Evolutionary conservation across 1,139 yeast species (phyloP).

Genomic region (Sugiyamaella xylanicola): DNA sequence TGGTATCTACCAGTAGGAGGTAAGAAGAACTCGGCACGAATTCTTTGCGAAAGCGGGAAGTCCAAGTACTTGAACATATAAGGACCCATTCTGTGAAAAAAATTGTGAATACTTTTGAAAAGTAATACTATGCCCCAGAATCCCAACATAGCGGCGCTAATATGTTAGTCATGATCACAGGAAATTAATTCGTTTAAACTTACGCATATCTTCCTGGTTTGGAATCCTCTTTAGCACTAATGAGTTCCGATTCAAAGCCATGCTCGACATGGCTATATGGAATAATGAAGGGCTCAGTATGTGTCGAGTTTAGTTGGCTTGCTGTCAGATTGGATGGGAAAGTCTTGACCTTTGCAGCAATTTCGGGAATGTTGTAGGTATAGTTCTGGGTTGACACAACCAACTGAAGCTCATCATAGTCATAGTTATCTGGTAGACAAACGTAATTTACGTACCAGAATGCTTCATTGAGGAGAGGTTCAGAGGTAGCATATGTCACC

Average conservation of each 20-base stretch:
- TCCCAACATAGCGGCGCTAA: slow-evolving; percentile 17
- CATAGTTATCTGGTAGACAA: slow-evolving; percentile 10
- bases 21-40: slow-evolving; percentile 26
- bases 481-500: slow-evolving; percentile 14
- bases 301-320: slow-evolving; percentile 1
- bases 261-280: slow-evolving; percentile 6
- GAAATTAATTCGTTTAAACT: neutral
- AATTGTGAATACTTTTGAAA: slow-evolving; percentile 17
- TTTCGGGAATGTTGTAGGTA: slow-evolving; percentile 13
- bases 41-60: slow-evolving; percentile 19
- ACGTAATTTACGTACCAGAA: neutral
- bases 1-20: slow-evolving; percentile 33
- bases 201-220: slow-evolving; percentile 11
- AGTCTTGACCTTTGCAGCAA: slow-evolving; percentile 11
- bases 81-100: slow-evolving; percentile 18
- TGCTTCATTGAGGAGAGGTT: slow-evolving; percentile 4
- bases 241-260: slow-evolving; percentile 2
- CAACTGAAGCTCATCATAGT: neutral
- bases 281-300: slow-evolving; percentile 11
- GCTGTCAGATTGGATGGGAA: slow-evolving; percentile 15
- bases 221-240: neutral
- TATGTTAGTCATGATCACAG: slow-evolving; percentile 1
- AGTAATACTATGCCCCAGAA: slow-evolving; percentile 20
- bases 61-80: slow-evolving; percentile 22
- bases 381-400: slow-evolving; percentile 5